Percentiles rank a stretch among this genome's conserved stretches.
Conservation (phyloP, 306 rosid species). For the Lathyrus tuberosus region DNA sequence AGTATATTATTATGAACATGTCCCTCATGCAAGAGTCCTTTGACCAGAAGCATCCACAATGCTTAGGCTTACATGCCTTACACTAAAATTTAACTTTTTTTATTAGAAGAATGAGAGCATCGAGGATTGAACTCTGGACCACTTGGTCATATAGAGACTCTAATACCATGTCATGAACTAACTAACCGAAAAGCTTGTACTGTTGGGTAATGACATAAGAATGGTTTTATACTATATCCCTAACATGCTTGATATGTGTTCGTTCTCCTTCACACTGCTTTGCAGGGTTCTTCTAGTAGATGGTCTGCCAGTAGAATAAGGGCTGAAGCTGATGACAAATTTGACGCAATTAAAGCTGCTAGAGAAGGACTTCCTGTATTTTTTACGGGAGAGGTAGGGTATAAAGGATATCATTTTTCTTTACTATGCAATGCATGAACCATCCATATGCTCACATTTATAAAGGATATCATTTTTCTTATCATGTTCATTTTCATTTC, state of each 20-base stretch:
- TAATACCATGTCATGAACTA: background rate
- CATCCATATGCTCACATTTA: background rate
- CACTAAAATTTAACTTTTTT: too few species aligned
- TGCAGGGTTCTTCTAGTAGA: constrained; percentile 71
- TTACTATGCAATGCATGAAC: constrained; percentile 2
- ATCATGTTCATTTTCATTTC: constrained; percentile 33
- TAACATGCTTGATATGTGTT: constrained; percentile 24
- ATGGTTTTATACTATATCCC: constrained; percentile 4
- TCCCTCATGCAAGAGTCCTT: too few species aligned
- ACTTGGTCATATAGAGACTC: background rate
- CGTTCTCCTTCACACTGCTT: constrained; percentile 25
- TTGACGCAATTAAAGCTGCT: constrained; percentile 66
- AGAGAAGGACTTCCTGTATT: constrained; percentile 65
- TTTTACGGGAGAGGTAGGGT: constrained; percentile 89
- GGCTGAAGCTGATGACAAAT: constrained; percentile 57
- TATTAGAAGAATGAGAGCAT: background rate
- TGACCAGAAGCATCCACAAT: too few species aligned
- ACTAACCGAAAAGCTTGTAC: background rate
- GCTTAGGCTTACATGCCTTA: too few species aligned
- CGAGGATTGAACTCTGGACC: background rate
- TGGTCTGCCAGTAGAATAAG: constrained; percentile 82
- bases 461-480: constrained; percentile 25
- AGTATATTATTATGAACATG: too few species aligned
- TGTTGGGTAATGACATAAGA: background rate
- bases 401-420: constrained; percentile 22